Conservation (phyloP, 1,139 yeast genomes). For the Nakaseomyces nivariensis region DNA sequence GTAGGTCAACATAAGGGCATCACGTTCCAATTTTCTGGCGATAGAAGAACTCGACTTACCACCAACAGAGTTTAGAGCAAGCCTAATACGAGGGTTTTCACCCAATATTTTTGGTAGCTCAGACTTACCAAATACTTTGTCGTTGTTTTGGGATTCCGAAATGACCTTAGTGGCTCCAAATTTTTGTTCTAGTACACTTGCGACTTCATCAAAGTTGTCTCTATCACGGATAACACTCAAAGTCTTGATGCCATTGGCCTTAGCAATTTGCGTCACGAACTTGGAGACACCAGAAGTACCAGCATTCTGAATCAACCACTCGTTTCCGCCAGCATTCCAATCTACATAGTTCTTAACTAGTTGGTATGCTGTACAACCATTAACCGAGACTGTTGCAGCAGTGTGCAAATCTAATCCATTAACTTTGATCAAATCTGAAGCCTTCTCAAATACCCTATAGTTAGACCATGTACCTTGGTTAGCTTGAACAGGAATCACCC, state of each 20-base stretch:
- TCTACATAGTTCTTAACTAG: conserved; percentile 66
- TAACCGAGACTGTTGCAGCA: conserved; percentile 85
- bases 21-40: conserved; percentile 69
- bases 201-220: conserved; percentile 51
- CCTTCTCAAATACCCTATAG: conserved; percentile 48
- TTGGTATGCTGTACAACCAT: conserved; percentile 87
- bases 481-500: conserved; percentile 79
- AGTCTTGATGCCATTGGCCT: conserved; percentile 67
- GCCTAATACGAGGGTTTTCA: conserved; percentile 39
- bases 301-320: conserved; percentile 95
- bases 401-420: conserved; percentile 35
- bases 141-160: conserved; percentile 73
- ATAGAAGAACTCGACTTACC: conserved; percentile 75
- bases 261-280: conserved; percentile 81
- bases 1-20: conserved; percentile 73
- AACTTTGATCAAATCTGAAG: conserved; percentile 44
- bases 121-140: conserved; percentile 51
- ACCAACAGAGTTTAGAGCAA: conserved; percentile 89
- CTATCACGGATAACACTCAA: conserved; percentile 84
- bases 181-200: conserved; percentile 39
- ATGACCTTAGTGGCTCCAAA: conserved; percentile 88
- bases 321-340: conserved; percentile 47
- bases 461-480: conserved; percentile 96
- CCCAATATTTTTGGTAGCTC: conserved; percentile 57
- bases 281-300: conserved; percentile 97